Percentiles rank a stretch among this genome's conserved stretches.
Evolutionary conservation across 495 filamentous ascomycete species (phyloP).

Genomic region (Cryomyces minteri): DNA sequence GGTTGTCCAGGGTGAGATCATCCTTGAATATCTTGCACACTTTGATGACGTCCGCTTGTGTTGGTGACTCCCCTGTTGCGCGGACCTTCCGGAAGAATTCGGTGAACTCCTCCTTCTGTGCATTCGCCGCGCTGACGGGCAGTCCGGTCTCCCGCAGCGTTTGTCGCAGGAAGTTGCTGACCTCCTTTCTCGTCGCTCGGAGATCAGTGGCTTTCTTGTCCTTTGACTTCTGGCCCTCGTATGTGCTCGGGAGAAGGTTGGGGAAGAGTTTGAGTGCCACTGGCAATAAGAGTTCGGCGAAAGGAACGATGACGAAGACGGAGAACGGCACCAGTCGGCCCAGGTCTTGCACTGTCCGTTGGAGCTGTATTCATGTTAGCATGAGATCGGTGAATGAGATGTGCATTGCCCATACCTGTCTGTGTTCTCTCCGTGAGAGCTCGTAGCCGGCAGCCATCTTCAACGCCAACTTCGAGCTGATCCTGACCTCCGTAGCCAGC

Average conservation of each 20-base stretch:
- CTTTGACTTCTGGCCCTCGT: conserved; percentile 77
- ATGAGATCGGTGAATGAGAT: neutral
- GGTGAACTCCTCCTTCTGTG: conserved; percentile 88
- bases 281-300: conserved; percentile 88
- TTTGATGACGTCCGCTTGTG: conserved; percentile 83
- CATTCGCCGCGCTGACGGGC: conserved; percentile 66
- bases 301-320: conserved; percentile 90
- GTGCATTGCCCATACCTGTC: conserved; percentile 38
- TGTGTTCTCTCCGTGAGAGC: conserved; percentile 77
- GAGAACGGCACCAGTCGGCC: conserved; percentile 89
- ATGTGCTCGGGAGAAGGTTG: conserved; percentile 91
- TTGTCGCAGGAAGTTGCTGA: conserved; percentile 75
- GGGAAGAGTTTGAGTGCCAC: conserved; percentile 89
- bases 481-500: conserved; percentile 77
- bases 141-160: conserved; percentile 87
- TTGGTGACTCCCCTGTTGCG: conserved; percentile 74
- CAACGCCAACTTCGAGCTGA: conserved; percentile 73
- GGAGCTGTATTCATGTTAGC: conserved; percentile 31
- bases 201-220: conserved; percentile 72
- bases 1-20: conserved; percentile 90
- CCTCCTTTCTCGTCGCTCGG: conserved; percentile 78
- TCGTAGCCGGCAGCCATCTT: conserved; percentile 99
- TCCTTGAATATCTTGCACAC: conserved; percentile 99
- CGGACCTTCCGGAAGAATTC: conserved; percentile 91
- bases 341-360: conserved; percentile 84